These are phyloP conservation scores for Maudiozyma bulderi DNA, from an alignment of 805 yeast species.

Conservation along the genomic window DNA sequence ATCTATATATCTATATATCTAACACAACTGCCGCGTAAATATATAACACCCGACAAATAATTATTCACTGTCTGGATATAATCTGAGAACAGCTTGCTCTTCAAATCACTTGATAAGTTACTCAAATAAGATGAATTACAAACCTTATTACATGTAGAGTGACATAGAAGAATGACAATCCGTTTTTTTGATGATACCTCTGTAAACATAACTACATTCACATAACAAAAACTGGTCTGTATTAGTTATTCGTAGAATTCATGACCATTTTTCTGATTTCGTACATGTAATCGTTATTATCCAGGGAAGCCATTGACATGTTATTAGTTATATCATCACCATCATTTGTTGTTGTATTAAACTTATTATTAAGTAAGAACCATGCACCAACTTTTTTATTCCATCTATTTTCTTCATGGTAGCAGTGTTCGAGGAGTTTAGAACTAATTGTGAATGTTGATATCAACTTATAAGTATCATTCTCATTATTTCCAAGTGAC, in stretches of 20 bases:
- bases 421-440: conserved; percentile 20
- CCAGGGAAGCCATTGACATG: conserved; percentile 9
- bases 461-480: neutral
- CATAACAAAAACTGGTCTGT: neutral
- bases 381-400: conserved; percentile 24
- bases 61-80: too few species aligned
- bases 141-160: too few species aligned
- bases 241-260: conserved; percentile 22
- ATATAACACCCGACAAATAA: too few species aligned
- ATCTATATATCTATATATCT: too few species aligned
- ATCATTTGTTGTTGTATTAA: conserved; percentile 4
- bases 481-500: neutral
- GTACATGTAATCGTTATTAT: conserved; percentile 23
- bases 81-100: too few species aligned
- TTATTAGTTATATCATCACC: conserved; percentile 4
- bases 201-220: neutral
- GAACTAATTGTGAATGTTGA: conserved; percentile 14
- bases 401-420: conserved; percentile 30
- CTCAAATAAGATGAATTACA: too few species aligned
- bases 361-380: conserved; percentile 16
- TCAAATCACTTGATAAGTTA: too few species aligned
- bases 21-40: too few species aligned
- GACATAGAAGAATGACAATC: too few species aligned
- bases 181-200: too few species aligned
- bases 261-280: conserved; percentile 29